Evolutionary conservation across 768 basidiomycete genomes (phyloP).

Genomic region (Neoboletus brunneissimus): DNA sequence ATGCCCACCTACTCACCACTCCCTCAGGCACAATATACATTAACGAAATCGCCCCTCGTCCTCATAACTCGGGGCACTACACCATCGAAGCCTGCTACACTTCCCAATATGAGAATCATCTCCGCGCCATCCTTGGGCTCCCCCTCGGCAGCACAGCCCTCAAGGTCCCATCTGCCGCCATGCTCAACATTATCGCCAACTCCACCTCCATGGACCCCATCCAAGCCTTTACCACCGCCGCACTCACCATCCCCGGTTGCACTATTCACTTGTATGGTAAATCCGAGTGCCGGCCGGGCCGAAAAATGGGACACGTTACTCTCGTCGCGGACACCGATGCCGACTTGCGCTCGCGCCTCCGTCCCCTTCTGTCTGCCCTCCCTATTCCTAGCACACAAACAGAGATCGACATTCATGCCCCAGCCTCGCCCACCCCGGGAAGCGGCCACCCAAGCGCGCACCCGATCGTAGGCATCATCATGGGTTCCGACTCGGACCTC

Average conservation of each 20-base stretch:
- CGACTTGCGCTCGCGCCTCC: slow-evolving; percentile 62
- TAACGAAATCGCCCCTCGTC: slow-evolving; percentile 97
- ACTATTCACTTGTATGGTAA: slow-evolving; percentile 95
- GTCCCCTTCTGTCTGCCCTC: slow-evolving; percentile 66
- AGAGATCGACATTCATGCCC: slow-evolving; percentile 55
- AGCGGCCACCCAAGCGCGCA: slow-evolving; percentile 57
- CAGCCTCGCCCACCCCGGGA: slow-evolving; percentile 41
- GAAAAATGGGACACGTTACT: slow-evolving; percentile 99
- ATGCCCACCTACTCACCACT: not conserved
- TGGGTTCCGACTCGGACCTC: slow-evolving; percentile 99
- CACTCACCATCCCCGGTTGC: slow-evolving; percentile 71
- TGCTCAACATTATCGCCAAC: slow-evolving; percentile 94
- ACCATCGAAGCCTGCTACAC: slow-evolving; percentile 97
- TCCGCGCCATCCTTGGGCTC: slow-evolving; percentile 87
- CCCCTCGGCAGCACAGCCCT: slow-evolving; percentile 87
- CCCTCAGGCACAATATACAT: slow-evolving; percentile 68
- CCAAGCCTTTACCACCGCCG: slow-evolving; percentile 49
- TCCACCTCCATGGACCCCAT: slow-evolving; percentile 66
- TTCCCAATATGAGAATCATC: slow-evolving; percentile 96
- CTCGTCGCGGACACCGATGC: slow-evolving; percentile 82
- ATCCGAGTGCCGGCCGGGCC: slow-evolving; percentile 77
- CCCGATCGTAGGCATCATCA: slow-evolving; percentile 90
- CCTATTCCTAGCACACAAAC: slow-evolving; percentile 39
- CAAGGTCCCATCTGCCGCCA: slow-evolving; percentile 81
- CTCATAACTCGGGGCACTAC: slow-evolving; percentile 98